phyloP scores from a whole-genome alignment of 768 basidiomycete species.

The Piloderma croceum region DNA sequence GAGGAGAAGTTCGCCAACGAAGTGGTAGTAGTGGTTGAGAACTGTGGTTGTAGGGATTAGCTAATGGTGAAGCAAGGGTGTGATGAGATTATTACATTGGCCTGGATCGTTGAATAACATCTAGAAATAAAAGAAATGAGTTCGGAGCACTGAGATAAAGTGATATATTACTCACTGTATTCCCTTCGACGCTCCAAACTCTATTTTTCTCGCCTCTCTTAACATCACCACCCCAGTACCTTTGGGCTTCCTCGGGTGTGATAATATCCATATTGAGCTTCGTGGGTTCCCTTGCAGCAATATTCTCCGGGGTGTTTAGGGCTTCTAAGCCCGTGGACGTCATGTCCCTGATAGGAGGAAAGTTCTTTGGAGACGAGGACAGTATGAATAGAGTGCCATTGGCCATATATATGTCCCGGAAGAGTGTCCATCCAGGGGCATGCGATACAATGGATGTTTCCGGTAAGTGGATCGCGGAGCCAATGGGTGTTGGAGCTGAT shows the following conservation, averaged over 20 bases:
- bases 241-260: constrained; percentile 50
- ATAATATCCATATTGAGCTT: constrained; percentile 56
- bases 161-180: constrained; percentile 48
- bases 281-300: constrained; percentile 62
- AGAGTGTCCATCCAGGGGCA: constrained; percentile 82
- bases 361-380: constrained; percentile 36
- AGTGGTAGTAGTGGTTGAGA: constrained; percentile 85
- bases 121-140: constrained; percentile 26
- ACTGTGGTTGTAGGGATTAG: constrained; percentile 30
- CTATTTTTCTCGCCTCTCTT: constrained; percentile 33
- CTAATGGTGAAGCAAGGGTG: background rate
- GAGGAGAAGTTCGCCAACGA: constrained; percentile 75
- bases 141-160: too few relatives aligned
- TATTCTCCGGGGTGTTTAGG: constrained; percentile 56
- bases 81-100: constrained; percentile 41
- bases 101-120: constrained; percentile 61
- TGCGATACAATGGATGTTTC: constrained; percentile 56
- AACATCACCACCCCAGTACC: constrained; percentile 50
- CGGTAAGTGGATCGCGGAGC: constrained; percentile 29
- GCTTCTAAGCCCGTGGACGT: constrained; percentile 62
- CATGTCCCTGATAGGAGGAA: constrained; percentile 50
- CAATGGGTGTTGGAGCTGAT: constrained; percentile 2
- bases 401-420: constrained; percentile 77
- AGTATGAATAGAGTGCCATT: constrained; percentile 77
- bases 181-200: constrained; percentile 65